Conservation (phyloP, 176 grass and related monocot species). For the Zoysia japonica region DNA sequence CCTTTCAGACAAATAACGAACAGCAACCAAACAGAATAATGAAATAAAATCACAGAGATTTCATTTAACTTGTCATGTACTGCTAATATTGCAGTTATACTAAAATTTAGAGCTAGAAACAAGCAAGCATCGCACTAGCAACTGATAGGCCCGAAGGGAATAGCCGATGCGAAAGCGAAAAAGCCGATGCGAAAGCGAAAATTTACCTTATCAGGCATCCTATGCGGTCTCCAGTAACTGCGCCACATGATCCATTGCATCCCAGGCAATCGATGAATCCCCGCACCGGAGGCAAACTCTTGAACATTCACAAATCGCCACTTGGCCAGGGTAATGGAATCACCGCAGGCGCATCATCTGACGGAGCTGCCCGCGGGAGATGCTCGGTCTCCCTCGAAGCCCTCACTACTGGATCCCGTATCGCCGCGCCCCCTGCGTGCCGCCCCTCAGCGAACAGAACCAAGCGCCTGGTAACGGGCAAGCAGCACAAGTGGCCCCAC, state of each 20-base stretch:
- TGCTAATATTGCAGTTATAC: neutral
- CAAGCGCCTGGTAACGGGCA: no score
- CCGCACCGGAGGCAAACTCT: neutral
- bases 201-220: neutral
- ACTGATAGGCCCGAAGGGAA: neutral
- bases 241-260: conserved; percentile 66
- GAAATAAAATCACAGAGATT: neutral
- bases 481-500: no score
- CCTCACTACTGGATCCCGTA: no score
- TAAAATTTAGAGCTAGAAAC: neutral
- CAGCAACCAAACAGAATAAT: neutral
- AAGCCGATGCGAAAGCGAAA: no score
- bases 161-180: neutral
- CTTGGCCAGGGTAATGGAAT: neutral
- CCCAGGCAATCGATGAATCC: neutral
- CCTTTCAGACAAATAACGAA: conserved; percentile 6
- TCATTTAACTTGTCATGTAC: neutral
- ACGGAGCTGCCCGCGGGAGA: no score
- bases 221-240: conserved; percentile 72
- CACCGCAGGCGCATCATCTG: neutral
- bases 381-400: no score
- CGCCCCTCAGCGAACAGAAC: no score
- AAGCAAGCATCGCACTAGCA: neutral
- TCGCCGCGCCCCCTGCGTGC: no score
- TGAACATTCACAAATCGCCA: neutral